Conservation (phyloP, 2,329 filamentous ascomycete species). For the Arthrobotrys iridis region DNA sequence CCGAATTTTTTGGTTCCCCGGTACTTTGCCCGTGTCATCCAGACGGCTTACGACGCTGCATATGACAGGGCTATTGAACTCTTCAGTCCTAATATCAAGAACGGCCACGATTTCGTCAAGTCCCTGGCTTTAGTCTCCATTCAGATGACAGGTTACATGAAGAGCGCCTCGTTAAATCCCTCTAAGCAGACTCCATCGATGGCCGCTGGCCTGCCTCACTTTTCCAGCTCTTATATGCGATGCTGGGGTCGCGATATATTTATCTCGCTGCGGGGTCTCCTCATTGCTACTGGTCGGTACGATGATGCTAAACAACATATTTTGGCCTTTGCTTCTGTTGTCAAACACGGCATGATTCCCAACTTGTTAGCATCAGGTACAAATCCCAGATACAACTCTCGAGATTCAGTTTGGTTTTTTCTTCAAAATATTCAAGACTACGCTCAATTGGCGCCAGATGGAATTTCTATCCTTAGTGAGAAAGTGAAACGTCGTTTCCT, state of each 20-base stretch:
- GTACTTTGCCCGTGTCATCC: conserved; percentile 89
- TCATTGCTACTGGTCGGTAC: conserved; percentile 87
- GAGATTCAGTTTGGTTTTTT: conserved; percentile 98
- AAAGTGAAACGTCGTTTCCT: conserved; percentile 85
- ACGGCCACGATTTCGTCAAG: conserved; percentile 88
- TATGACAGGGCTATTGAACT: conserved; percentile 80
- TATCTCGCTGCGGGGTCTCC: conserved; percentile 91
- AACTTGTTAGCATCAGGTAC: conserved; percentile 89
- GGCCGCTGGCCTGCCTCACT: conserved; percentile 92
- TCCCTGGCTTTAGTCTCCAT: conserved; percentile 89
- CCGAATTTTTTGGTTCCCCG: conserved; percentile 90
- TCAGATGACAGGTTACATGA: conserved; percentile 85
- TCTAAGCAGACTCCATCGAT: conserved; percentile 83
- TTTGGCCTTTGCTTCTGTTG: conserved; percentile 88
- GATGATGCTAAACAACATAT: conserved; percentile 93
- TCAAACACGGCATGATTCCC: conserved; percentile 98
- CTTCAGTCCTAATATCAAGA: conserved; percentile 78
- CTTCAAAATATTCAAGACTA: conserved; percentile 96
- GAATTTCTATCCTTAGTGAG: conserved; percentile 76
- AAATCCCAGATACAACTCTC: conserved; percentile 89
- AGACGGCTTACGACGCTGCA: conserved; percentile 86
- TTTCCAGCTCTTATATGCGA: conserved; percentile 90
- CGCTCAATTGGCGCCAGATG: conserved; percentile 80
- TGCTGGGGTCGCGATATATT: conserved; percentile 99
- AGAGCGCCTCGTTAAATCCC: conserved; percentile 90